Percentiles rank a stretch among this genome's conserved stretches.
Conservation (phyloP, 108 stramenopile species). For the Cyclotella distinguenda region DNA sequence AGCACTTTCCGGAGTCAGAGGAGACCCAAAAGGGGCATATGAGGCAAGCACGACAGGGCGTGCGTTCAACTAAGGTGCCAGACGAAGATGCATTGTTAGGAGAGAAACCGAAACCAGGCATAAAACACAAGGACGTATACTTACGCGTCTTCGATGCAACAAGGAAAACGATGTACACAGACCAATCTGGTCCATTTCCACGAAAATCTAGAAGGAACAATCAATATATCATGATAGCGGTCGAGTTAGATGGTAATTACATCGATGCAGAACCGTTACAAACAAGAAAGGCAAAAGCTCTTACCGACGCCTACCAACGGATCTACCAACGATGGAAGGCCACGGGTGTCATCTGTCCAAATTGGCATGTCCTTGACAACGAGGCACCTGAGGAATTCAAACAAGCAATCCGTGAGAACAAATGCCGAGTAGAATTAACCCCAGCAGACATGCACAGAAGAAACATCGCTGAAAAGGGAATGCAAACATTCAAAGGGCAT, state of each 20-base stretch:
- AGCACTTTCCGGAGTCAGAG: conserved; percentile 3
- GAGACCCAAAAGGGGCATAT: conserved; percentile 40
- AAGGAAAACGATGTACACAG: conserved; percentile 2
- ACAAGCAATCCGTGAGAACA: conserved; percentile 3
- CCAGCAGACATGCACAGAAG: conserved; percentile 12
- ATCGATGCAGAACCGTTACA: conserved; percentile 11
- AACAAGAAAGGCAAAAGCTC: conserved; percentile 11
- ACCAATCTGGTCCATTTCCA: conserved; percentile 7
- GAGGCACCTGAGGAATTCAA: background rate
- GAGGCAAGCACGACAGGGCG: conserved; percentile 23
- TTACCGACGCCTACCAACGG: conserved; percentile 16
- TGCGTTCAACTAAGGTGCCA: conserved; percentile 31
- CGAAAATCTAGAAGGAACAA: conserved; percentile 3
- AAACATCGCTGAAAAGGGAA: conserved; percentile 56
- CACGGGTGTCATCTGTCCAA: conserved; percentile 15
- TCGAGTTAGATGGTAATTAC: conserved; percentile 8
- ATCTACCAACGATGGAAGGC: conserved; percentile 15
- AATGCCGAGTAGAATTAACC: background rate
- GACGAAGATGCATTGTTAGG: background rate
- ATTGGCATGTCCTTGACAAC: conserved; percentile 16
- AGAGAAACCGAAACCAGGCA: background rate
- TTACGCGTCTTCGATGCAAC: conserved; percentile 8
- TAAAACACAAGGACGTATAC: conserved; percentile 4
- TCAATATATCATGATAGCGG: background rate
- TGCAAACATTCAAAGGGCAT: conserved; percentile 54